These are phyloP conservation scores for California macrophylla DNA, from an alignment of 441 rosid species.

Conservation along the genomic window DNA sequence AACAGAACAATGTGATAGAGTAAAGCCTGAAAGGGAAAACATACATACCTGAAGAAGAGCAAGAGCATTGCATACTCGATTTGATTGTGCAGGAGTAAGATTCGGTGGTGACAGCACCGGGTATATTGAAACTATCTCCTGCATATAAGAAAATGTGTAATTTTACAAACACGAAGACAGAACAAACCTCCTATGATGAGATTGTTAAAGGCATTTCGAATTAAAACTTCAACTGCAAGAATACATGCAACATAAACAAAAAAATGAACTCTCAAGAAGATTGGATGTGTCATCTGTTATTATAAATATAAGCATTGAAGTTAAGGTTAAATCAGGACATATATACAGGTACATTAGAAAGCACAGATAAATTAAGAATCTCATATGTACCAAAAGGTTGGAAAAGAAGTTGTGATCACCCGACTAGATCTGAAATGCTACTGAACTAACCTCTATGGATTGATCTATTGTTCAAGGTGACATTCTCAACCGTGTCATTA, in stretches of 20 bases:
- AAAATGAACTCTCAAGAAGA: neutral
- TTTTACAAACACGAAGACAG: neutral
- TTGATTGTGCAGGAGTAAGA: conserved; percentile 83
- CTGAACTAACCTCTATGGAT: neutral
- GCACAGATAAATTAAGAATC: too few species aligned
- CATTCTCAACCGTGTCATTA: neutral
- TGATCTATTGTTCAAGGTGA: neutral
- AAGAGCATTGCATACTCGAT: conserved; percentile 95
- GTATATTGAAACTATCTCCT: conserved; percentile 94
- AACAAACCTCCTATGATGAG: neutral
- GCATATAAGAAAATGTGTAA: conserved; percentile 23
- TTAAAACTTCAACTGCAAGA: neutral
- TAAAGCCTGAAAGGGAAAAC: neutral
- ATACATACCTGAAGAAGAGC: conserved; percentile 87
- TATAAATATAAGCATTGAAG: neutral
- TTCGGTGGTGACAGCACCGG: conserved; percentile 92
- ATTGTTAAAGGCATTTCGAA: neutral
- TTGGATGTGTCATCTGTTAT: neutral
- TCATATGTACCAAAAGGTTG: neutral
- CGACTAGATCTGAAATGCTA: neutral
- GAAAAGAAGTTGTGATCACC: neutral
- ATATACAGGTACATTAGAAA: neutral
- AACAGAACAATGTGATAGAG: neutral
- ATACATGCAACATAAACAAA: neutral
- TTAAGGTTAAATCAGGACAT: neutral